A percentile compares a stretch with the other conserved stretches of the same genome.
phyloP scores from a whole-genome alignment of 2,329 filamentous ascomycete species.

The Colletotrichum ledebouriae region DNA sequence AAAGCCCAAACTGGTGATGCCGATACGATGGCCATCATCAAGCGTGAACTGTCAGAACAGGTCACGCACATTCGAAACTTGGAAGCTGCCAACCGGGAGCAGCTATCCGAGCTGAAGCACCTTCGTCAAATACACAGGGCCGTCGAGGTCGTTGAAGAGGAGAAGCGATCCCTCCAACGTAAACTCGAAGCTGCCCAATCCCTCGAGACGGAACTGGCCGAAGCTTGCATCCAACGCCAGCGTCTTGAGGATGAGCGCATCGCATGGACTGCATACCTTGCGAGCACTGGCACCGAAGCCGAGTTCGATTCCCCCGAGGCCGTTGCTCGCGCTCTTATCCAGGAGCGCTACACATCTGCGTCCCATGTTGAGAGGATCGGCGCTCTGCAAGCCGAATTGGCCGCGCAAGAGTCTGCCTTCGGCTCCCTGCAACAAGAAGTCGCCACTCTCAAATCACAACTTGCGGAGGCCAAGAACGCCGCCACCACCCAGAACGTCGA shows the following conservation, averaged over 20 bases:
- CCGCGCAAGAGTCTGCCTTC: conserved; percentile 82
- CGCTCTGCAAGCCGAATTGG: conserved; percentile 80
- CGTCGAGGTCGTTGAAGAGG: conserved; percentile 94
- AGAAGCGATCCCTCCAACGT: conserved; percentile 86
- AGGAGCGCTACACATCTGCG: conserved; percentile 84
- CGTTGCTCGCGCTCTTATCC: conserved; percentile 85
- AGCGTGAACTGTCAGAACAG: conserved; percentile 90
- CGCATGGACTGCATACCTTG: conserved; percentile 88
- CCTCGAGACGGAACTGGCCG: conserved; percentile 81
- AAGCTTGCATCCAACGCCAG: conserved; percentile 85
- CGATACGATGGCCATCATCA: conserved; percentile 87
- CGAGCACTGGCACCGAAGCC: conserved; percentile 72
- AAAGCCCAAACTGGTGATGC: conserved; percentile 90
- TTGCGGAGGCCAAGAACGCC: conserved; percentile 76
- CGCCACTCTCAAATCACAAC: conserved; percentile 71
- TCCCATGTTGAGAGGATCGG: conserved; percentile 87
- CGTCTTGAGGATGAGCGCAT: conserved; percentile 88
- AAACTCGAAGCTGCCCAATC: conserved; percentile 81
- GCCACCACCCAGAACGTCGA: conserved; percentile 65
- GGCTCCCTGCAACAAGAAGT: conserved; percentile 79
- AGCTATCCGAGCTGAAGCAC: conserved; percentile 83
- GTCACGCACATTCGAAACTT: conserved; percentile 90
- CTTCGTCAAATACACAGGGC: conserved; percentile 85
- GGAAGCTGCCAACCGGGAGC: conserved; percentile 84
- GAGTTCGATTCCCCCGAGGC: conserved; percentile 92